phyloP scores from a whole-genome alignment of 805 yeast species.

The Henningerozyma blattae region DNA sequence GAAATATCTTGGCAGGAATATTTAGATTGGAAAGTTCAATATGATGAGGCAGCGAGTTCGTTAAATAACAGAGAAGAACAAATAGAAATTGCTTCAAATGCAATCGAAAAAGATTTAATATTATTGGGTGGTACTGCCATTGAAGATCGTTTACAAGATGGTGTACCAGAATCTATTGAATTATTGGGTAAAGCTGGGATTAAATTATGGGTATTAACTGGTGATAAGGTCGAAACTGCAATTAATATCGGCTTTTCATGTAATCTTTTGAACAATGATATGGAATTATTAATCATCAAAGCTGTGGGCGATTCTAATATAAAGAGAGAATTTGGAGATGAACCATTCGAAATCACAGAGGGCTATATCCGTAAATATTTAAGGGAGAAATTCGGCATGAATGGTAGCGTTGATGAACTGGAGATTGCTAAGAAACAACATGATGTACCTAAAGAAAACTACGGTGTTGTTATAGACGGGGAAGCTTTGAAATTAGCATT shows the following conservation, averaged over 20 bases:
- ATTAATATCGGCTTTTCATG: constrained; percentile 82
- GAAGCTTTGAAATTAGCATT: constrained; percentile 55
- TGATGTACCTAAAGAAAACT: constrained; percentile 55
- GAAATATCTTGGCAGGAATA: constrained; percentile 54
- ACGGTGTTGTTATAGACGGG: constrained; percentile 71
- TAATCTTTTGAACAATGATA: constrained; percentile 61
- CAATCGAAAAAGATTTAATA: constrained; percentile 53
- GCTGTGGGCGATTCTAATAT: constrained; percentile 38
- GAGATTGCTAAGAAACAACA: constrained; percentile 44
- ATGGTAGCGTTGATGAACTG: constrained; percentile 48
- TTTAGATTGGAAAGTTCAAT: constrained; percentile 48
- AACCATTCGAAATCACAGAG: constrained; percentile 23
- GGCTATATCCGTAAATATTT: constrained; percentile 41
- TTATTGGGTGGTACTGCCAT: constrained; percentile 80
- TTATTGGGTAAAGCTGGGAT: constrained; percentile 66
- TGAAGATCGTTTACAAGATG: constrained; percentile 77
- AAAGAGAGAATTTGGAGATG: constrained; percentile 27
- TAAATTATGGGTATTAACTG: constrained; percentile 78
- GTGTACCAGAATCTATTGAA: constrained; percentile 75
- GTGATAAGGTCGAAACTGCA: constrained; percentile 84
- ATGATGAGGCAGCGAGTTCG: constrained; percentile 55
- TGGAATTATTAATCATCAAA: constrained; percentile 55
- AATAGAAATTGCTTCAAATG: constrained; percentile 64
- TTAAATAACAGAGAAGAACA: constrained; percentile 52
- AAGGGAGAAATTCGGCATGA: constrained; percentile 43